A percentile compares a stretch with the other conserved stretches of the same genome.
These are phyloP conservation scores for Myrica gale DNA, from an alignment of 306 rosid genomes.

Conservation along the genomic window DNA sequence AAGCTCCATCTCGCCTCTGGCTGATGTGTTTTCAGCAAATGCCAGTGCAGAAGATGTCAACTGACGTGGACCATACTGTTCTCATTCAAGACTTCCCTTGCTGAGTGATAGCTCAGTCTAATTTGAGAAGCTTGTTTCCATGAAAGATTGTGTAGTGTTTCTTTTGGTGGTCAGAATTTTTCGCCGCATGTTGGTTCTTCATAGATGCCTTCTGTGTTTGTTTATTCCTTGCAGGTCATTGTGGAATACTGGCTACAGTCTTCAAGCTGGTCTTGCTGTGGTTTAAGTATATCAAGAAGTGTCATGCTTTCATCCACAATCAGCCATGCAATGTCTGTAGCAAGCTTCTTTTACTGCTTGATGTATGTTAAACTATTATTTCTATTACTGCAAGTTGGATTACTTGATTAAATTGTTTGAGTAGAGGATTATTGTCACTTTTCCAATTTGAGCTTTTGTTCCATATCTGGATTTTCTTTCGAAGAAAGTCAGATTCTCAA, in stretches of 20 bases:
- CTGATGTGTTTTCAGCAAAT: slow-evolving; percentile 30
- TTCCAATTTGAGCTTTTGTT: slow-evolving; percentile 10
- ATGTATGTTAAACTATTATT: slow-evolving; percentile 78
- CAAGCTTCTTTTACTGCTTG: slow-evolving; percentile 73
- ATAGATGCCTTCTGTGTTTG: slow-evolving; percentile 51
- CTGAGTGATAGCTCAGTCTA: slow-evolving; percentile 24
- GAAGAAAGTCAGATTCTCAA: neutral
- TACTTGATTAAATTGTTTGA: slow-evolving; percentile 22
- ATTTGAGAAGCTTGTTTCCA: slow-evolving; percentile 44
- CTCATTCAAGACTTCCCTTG: slow-evolving; percentile 35
- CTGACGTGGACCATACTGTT: slow-evolving; percentile 25
- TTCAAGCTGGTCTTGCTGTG: slow-evolving; percentile 54
- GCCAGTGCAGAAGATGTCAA: slow-evolving; percentile 25
- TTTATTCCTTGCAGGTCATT: slow-evolving; percentile 81
- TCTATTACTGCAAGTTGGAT: slow-evolving; percentile 34
- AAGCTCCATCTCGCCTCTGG: slow-evolving; percentile 28
- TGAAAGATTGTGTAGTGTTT: slow-evolving; percentile 59
- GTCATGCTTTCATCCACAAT: slow-evolving; percentile 64
- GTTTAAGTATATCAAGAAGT: slow-evolving; percentile 68
- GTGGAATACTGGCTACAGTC: slow-evolving; percentile 48
- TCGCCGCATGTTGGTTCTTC: slow-evolving; percentile 42
- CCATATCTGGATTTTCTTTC: neutral
- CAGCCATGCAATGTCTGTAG: slow-evolving; percentile 63
- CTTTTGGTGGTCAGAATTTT: slow-evolving; percentile 56
- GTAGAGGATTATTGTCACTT: slow-evolving; percentile 18